Conservation (phyloP, 805 yeast genomes). For the Saturnispora sekii region DNA sequence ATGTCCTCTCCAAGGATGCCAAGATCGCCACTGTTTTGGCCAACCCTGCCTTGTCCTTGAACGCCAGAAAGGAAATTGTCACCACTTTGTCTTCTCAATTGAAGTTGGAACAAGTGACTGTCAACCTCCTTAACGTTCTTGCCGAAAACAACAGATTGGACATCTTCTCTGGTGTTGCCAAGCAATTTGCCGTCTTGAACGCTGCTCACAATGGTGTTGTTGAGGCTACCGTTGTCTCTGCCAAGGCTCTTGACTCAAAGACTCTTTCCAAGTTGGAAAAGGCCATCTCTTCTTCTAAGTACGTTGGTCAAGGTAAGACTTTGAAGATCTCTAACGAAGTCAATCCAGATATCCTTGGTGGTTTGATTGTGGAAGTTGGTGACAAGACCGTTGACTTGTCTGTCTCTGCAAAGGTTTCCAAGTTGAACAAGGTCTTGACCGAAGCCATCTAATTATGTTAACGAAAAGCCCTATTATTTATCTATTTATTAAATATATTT, state of each 20-base stretch:
- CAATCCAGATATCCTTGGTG: slow-evolving; percentile 89
- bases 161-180: slow-evolving; percentile 52
- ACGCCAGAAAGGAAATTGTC: slow-evolving; percentile 66
- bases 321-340: slow-evolving; percentile 75
- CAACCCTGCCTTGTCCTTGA: slow-evolving; percentile 76
- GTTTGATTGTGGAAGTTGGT: slow-evolving; percentile 90
- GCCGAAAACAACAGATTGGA: slow-evolving; percentile 92
- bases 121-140: slow-evolving; percentile 74
- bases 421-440: slow-evolving; percentile 77
- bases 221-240: slow-evolving; percentile 87
- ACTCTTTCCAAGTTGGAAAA: slow-evolving; percentile 67
- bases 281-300: slow-evolving; percentile 66
- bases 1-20: slow-evolving; percentile 49
- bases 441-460: slow-evolving; percentile 60
- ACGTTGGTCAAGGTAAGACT: slow-evolving; percentile 80
- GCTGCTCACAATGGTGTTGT: slow-evolving; percentile 89
- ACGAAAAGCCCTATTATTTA: background rate
- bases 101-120: slow-evolving; percentile 56
- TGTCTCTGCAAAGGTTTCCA: slow-evolving; percentile 72
- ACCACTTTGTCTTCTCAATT: slow-evolving; percentile 41
- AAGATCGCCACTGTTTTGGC: slow-evolving; percentile 51
- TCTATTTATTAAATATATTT: slow-evolving; percentile 4
- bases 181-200: slow-evolving; percentile 65
- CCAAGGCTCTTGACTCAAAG: slow-evolving; percentile 74
- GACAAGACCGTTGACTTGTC: slow-evolving; percentile 95